phyloP scores from a whole-genome alignment of 2,329 filamentous ascomycete species.

The Rhynchosporium agropyri region DNA sequence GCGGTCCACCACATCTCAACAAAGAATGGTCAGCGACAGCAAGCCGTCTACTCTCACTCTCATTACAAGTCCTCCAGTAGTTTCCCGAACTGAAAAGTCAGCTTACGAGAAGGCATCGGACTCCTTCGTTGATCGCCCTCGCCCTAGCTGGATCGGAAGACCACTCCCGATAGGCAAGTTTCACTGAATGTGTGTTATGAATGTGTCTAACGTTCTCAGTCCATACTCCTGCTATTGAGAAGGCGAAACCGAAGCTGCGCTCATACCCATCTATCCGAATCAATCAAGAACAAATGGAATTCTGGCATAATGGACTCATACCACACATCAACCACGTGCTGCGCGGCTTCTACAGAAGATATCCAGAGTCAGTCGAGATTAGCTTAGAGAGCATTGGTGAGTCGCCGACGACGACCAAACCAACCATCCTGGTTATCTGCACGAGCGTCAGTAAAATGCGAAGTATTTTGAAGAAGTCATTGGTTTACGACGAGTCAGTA shows the following conservation, averaged over 20 bases:
- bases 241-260: conserved; percentile 50
- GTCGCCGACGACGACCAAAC: conserved; percentile 63
- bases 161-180: conserved; percentile 28
- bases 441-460: conserved; percentile 74
- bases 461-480: conserved; percentile 68
- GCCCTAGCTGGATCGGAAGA: conserved; percentile 35
- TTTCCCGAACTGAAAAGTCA: conserved; percentile 34
- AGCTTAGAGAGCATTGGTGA: conserved; percentile 76
- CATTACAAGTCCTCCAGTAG: conserved; percentile 21
- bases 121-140: conserved; percentile 23
- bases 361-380: conserved; percentile 77
- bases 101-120: conserved; percentile 27
- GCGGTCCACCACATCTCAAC: conserved; percentile 29
- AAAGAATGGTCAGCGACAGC: conserved; percentile 28
- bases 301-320: conserved; percentile 73
- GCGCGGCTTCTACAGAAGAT: conserved; percentile 70
- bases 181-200: background rate
- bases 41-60: conserved; percentile 27
- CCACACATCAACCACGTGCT: conserved; percentile 73
- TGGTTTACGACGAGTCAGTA: conserved; percentile 66
- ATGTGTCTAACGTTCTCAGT: conserved; percentile 29
- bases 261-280: conserved; percentile 63
- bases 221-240: conserved; percentile 29
- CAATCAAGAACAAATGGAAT: conserved; percentile 63
- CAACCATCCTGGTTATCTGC: conserved; percentile 77